Conservation (phyloP, 2,329 filamentous ascomycete genomes). For the Pseudofabraea citricarpa region DNA sequence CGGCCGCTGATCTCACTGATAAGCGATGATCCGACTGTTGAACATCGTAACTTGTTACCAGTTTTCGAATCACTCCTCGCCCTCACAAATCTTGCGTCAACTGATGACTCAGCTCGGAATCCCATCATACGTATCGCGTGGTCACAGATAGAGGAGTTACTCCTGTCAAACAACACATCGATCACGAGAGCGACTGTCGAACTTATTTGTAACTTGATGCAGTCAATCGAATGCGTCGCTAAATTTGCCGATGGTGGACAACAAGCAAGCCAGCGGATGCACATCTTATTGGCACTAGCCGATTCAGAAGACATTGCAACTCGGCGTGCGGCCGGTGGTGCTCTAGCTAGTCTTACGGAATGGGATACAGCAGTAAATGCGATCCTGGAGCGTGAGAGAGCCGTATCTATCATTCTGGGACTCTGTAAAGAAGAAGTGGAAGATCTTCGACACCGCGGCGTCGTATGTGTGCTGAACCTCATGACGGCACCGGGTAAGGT, state of each 20-base stretch:
- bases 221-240: conserved; percentile 59
- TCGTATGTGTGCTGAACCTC: conserved; percentile 72
- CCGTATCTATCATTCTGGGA: conserved; percentile 72
- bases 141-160: conserved; percentile 73
- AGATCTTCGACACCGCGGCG: conserved; percentile 65
- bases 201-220: conserved; percentile 85
- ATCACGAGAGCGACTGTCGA: conserved; percentile 83
- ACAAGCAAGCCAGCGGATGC: conserved; percentile 68
- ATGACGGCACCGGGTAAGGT: conserved; percentile 60
- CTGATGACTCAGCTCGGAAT: conserved; percentile 57
- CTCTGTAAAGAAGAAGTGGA: conserved; percentile 72
- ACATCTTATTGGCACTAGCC: conserved; percentile 80
- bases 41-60: conserved; percentile 74
- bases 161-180: conserved; percentile 70
- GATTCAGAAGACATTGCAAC: conserved; percentile 81
- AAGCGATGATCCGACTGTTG: conserved; percentile 53
- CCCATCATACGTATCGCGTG: conserved; percentile 72
- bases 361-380: conserved; percentile 70
- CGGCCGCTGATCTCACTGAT: conserved; percentile 76
- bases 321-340: conserved; percentile 79
- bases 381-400: conserved; percentile 66
- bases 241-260: conserved; percentile 65
- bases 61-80: conserved; percentile 89
- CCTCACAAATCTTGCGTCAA: conserved; percentile 86
- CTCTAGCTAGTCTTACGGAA: conserved; percentile 76